A percentile compares a stretch with the other conserved stretches of the same genome.
These are phyloP conservation scores for Pseudogymnoascus verrucosus DNA, from an alignment of 2,329 filamentous ascomycete species.

Conservation along the genomic window DNA sequence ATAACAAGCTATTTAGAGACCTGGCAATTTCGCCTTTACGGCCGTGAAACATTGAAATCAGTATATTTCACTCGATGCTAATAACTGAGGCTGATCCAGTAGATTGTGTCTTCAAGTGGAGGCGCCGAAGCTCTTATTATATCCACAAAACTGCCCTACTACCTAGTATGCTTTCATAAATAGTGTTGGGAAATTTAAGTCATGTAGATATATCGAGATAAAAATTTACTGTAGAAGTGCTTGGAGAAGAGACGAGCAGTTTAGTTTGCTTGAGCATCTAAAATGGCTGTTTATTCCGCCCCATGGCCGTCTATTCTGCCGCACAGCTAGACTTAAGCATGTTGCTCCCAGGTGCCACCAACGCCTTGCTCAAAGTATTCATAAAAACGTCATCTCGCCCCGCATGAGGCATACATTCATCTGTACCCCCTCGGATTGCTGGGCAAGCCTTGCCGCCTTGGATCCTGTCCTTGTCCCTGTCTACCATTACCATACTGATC, in stretches of 20 bases:
- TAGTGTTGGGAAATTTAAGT: background rate
- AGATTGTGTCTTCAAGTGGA: background rate
- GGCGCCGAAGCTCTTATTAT: background rate
- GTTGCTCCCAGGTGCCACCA: constrained; percentile 1
- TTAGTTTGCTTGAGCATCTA: background rate
- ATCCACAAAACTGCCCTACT: background rate
- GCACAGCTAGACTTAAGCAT: background rate
- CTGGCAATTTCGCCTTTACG: background rate
- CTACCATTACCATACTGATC: background rate
- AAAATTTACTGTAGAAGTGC: background rate
- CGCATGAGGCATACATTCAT: background rate
- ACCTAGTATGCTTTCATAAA: background rate
- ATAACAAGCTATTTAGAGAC: background rate
- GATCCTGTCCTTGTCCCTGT: background rate
- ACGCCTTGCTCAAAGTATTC: constrained; percentile 5
- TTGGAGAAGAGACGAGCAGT: background rate
- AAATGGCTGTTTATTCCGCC: background rate
- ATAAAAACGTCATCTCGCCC: background rate
- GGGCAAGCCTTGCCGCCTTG: constrained; percentile 4
- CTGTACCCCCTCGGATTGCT: background rate
- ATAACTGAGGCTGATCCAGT: background rate
- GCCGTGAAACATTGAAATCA: background rate
- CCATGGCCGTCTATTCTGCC: background rate
- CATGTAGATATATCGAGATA: background rate
- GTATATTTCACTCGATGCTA: background rate